A percentile compares a stretch with the other conserved stretches of the same genome.
Conservation (phyloP, 805 yeast species). For the Starmera pachycereana region DNA sequence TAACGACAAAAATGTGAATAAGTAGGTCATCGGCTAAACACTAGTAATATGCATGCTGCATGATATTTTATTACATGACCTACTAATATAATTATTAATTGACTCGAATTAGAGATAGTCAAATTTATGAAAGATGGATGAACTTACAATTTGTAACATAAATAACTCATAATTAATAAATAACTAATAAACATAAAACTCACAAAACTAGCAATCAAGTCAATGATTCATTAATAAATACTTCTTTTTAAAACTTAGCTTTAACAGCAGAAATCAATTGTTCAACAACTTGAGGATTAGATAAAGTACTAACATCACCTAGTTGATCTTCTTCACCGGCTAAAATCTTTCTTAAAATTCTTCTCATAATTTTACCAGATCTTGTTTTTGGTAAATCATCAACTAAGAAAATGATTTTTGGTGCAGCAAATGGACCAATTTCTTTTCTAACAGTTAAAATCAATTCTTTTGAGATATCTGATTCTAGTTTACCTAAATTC, state of each 20-base stretch:
- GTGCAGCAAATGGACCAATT: conserved; percentile 89
- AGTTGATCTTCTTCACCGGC: conserved; percentile 87
- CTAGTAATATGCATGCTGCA: no score
- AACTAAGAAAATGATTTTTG: conserved; percentile 74
- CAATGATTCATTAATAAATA: no score
- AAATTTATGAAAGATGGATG: no score
- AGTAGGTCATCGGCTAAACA: no score
- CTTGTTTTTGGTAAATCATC: conserved; percentile 96
- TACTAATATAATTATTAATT: no score
- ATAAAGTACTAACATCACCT: conserved; percentile 85
- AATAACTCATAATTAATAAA: no score
- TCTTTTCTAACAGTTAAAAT: conserved; percentile 83
- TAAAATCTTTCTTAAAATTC: conserved; percentile 87
- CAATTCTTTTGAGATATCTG: conserved; percentile 49
- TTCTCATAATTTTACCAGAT: conserved; percentile 98
- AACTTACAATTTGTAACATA: no score
- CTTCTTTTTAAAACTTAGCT: neutral
- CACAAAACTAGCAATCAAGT: no score
- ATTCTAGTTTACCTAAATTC: conserved; percentile 37
- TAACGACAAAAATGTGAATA: no score
- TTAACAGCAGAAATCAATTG: conserved; percentile 64
- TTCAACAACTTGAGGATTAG: conserved; percentile 78
- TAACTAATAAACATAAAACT: no score
- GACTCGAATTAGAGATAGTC: no score
- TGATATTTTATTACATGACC: no score